Evolutionary conservation across 345 rosid species (phyloP), one percentile per base, ranked within the genome.

Genomic region (Adansonia digitata): DNA sequence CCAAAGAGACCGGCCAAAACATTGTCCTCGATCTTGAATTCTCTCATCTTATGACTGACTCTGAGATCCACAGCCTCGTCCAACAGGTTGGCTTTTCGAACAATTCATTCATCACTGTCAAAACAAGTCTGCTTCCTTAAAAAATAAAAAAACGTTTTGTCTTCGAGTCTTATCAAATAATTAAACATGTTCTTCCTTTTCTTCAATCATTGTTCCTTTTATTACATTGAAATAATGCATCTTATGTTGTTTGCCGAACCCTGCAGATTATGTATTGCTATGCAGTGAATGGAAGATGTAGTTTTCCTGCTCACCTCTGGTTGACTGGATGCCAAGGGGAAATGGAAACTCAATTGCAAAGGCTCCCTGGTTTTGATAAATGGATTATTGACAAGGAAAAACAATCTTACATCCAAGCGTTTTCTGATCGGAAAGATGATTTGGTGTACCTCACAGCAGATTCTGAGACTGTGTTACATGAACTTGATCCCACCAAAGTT

Each of bases 361-460:
- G 79, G 83, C 82, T 91, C 60, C 97, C 97, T 0, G 99, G 99
- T 57, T 88, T 91, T 75, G 93, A 88, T 55, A 95, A 89, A 81
- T 93, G 98, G 98, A 81, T 89, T n/a, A 86, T 95, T 34, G 97
- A 95, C 86, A 93, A 83, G 88, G 92, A 95, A 81, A 82, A 73
- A 29, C 78, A 57, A 63, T 87, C 93, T 2, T 93, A 91, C 76
- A 83, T 86, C 15, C 91, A 93, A 71, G 94, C 93, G 18, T 86
- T 93, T 79, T 82, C 84, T 68, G 91, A 85, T 66, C 84, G 80
- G 42, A 93, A 89, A 84, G 91, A 87, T 55, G 75, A 85, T 70
- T 75, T 93, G 78, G 98, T 95, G 7, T 93, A 93, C 72, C 97
- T 95, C 64, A 91, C 98, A 0, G 97, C 99, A 0, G 97, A 95